Conservation (phyloP, 2,329 filamentous ascomycete species). For the Furcasterigmium sp. region DNA sequence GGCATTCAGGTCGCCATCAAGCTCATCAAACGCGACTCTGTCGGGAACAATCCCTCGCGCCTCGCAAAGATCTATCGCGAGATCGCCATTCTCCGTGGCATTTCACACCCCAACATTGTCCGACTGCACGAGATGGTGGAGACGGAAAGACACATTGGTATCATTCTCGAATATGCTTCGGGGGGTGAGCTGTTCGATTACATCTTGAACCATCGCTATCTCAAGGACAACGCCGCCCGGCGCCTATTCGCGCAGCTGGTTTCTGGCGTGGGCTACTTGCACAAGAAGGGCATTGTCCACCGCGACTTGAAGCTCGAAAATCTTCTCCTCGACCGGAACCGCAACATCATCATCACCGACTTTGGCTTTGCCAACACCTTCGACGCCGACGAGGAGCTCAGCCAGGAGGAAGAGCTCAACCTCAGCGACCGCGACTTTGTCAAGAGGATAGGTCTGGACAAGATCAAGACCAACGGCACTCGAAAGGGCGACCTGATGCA, state of each 20-base stretch:
- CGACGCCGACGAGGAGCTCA: conserved; percentile 79
- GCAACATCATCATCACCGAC: conserved; percentile 99
- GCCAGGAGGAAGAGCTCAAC: conserved; percentile 84
- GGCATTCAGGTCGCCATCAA: conserved; percentile 96
- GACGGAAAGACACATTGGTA: conserved; percentile 94
- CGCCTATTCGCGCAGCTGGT: conserved; percentile 92
- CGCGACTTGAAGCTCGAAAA: conserved; percentile 97
- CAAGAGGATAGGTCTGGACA: conserved; percentile 80
- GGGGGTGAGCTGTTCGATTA: conserved; percentile 98
- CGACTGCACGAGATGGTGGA: conserved; percentile 97
- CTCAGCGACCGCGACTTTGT: conserved; percentile 84
- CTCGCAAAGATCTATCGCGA: conserved; percentile 97
- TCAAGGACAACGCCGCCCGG: conserved; percentile 88
- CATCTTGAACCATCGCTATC: conserved; percentile 91
- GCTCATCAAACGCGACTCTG: conserved; percentile 85
- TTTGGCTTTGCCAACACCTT: conserved; percentile 99
- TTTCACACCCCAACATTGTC: conserved; percentile 95
- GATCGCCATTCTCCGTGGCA: conserved; percentile 81
- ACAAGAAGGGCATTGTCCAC: conserved; percentile 98
- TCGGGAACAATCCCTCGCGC: conserved; percentile 82
- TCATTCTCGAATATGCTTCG: conserved; percentile 96
- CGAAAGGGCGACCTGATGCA: conserved; percentile 95
- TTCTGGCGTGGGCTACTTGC: conserved; percentile 92
- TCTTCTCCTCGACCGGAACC: conserved; percentile 86
- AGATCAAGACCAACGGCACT: conserved; percentile 65